phyloP scores from a whole-genome alignment of 1,284 basidiomycete genomes.

The Cryptococcus sp. region DNA sequence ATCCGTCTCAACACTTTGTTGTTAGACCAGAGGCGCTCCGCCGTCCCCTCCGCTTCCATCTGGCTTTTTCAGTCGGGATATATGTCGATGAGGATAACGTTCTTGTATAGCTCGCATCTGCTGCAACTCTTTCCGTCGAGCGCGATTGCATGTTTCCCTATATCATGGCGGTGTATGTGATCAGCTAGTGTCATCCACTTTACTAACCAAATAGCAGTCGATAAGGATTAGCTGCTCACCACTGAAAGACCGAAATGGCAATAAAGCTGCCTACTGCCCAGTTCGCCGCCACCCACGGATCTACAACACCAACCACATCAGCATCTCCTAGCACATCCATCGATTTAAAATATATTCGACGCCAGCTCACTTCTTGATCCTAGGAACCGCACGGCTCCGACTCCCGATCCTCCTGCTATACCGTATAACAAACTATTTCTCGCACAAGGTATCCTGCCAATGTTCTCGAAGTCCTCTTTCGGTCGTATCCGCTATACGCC shows the following conservation, averaged over 20 bases:
- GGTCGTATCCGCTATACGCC: conserved; percentile 29
- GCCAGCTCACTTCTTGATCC: conserved; percentile 41
- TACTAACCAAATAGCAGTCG: background rate
- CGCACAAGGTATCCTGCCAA: conserved; percentile 47
- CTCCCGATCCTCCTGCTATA: conserved; percentile 45
- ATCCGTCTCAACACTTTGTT: background rate
- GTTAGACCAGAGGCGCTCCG: background rate
- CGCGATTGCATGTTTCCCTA: conserved; percentile 47
- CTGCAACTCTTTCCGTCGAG: conserved; percentile 42
- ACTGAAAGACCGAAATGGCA: conserved; percentile 37
- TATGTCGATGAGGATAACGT: conserved; percentile 49
- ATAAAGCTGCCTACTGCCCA: conserved; percentile 50
- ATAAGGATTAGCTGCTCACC: conserved; percentile 27
- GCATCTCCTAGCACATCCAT: background rate
- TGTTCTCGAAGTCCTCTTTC: conserved; percentile 49
- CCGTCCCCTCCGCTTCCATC: conserved; percentile 4
- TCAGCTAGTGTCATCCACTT: background rate
- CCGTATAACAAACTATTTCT: conserved; percentile 48
- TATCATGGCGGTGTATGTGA: background rate
- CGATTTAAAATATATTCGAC: background rate
- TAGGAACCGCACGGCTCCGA: conserved; percentile 47
- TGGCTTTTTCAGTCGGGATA: conserved; percentile 41
- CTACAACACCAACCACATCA: conserved; percentile 9
- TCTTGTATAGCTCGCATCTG: conserved; percentile 50
- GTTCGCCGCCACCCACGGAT: conserved; percentile 29